Evolutionary conservation across 1,139 yeast species (phyloP).

Genomic region (Yamadazyma kanchanaburiensis): DNA sequence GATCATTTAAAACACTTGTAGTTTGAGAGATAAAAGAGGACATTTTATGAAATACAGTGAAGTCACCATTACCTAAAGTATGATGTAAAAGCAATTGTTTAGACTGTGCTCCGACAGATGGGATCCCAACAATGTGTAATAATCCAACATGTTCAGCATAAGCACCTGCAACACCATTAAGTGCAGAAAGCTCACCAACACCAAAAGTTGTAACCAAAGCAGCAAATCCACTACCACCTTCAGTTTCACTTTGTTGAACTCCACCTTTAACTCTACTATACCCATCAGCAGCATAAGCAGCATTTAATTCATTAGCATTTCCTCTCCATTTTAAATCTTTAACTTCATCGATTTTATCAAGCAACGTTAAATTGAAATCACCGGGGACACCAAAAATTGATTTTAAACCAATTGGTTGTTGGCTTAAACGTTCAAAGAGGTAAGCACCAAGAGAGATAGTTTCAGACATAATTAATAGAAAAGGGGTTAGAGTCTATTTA

Average conservation of each 20-base stretch:
- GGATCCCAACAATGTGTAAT: slow-evolving; percentile 39
- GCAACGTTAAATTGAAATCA: slow-evolving; percentile 67
- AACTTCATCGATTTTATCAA: slow-evolving; percentile 64
- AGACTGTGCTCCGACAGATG: slow-evolving; percentile 60
- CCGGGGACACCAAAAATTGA: slow-evolving; percentile 81
- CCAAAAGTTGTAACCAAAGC: slow-evolving; percentile 66
- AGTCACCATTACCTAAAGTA: slow-evolving; percentile 82
- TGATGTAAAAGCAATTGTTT: slow-evolving; percentile 53
- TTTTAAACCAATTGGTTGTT: slow-evolving; percentile 47
- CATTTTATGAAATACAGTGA: slow-evolving; percentile 75
- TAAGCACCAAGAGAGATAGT: slow-evolving; percentile 56
- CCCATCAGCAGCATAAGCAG: slow-evolving; percentile 72
- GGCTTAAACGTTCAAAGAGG: slow-evolving; percentile 59
- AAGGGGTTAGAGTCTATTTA: no score
- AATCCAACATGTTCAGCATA: slow-evolving; percentile 42
- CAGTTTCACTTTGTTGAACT: slow-evolving; percentile 6
- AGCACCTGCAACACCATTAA: slow-evolving; percentile 41
- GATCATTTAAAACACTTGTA: slow-evolving; percentile 28
- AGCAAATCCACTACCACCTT: slow-evolving; percentile 37
- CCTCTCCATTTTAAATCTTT: slow-evolving; percentile 66
- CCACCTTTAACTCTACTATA: slow-evolving; percentile 57
- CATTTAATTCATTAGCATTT: slow-evolving; percentile 69
- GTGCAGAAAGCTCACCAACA: slow-evolving; percentile 51
- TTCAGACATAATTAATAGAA: no score
- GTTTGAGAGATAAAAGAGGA: slow-evolving; percentile 30